Conservation (phyloP, 108 stramenopile genomes). For the Nitzschia putrida region DNA sequence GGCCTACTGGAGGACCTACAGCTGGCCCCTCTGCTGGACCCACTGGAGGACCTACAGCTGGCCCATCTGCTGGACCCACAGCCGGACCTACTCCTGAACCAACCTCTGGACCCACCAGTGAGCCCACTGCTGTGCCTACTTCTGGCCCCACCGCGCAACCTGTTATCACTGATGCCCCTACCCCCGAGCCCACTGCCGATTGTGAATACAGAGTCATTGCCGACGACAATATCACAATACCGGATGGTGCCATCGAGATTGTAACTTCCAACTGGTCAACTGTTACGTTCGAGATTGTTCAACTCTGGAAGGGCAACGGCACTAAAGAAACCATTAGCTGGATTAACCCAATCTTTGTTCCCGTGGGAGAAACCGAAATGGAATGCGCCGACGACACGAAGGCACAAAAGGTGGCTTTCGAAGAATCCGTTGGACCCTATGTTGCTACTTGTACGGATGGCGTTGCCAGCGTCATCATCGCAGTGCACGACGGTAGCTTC, state of each 20-base stretch:
- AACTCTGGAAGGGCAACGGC: background rate
- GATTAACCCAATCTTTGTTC: background rate
- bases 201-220: background rate
- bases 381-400: background rate
- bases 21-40: slow-evolving; percentile 11
- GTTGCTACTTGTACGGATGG: slow-evolving; percentile 1
- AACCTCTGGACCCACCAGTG: slow-evolving; percentile 4
- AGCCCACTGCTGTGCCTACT: slow-evolving; percentile 8
- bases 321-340: background rate
- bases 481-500: background rate
- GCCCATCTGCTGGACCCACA: slow-evolving; percentile 17
- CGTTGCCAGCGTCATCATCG: background rate
- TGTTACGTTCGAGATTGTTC: background rate
- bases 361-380: background rate
- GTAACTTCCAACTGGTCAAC: background rate
- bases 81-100: slow-evolving; percentile 11
- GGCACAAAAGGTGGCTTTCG: background rate
- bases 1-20: slow-evolving; percentile 14
- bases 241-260: background rate
- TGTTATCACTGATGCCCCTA: background rate
- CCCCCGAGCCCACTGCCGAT: background rate
- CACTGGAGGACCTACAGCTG: slow-evolving; percentile 13
- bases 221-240: background rate
- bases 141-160: slow-evolving; percentile 14
- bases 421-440: background rate